Conservation (phyloP, 1,284 basidiomycete genomes). For the Schizophyllum commune region DNA sequence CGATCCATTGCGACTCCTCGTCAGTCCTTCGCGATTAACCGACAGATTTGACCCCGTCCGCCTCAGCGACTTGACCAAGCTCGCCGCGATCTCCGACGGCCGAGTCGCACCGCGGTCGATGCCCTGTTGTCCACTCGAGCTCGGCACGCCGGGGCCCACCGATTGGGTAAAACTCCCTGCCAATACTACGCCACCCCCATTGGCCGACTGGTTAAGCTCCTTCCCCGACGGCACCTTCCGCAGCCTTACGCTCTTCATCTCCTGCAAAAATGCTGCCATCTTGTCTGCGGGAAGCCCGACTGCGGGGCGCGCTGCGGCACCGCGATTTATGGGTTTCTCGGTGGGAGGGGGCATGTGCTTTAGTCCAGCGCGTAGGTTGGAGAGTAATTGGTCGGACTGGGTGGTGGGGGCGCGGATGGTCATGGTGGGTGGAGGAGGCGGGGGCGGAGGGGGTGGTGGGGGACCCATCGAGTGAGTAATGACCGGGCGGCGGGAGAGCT, state of each 20-base stretch:
- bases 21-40: too few relatives aligned
- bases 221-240: constrained; percentile 33
- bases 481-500: constrained; percentile 43
- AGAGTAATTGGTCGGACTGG: constrained; percentile 23
- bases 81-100: background rate
- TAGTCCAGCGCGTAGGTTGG: constrained; percentile 47
- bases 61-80: background rate
- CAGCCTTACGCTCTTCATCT: constrained; percentile 67
- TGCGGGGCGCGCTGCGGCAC: constrained; percentile 49
- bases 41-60: background rate
- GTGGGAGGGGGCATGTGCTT: constrained; percentile 48
- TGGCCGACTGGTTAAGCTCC: too few relatives aligned
- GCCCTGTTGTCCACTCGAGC: constrained; percentile 1
- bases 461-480: constrained; percentile 10
- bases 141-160: background rate
- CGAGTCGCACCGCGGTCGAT: constrained; percentile 5
- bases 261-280: constrained; percentile 71
- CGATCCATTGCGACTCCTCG: background rate
- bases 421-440: constrained; percentile 26
- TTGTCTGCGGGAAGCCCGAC: constrained; percentile 66
- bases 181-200: too few relatives aligned
- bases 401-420: constrained; percentile 24
- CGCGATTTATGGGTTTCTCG: constrained; percentile 59
- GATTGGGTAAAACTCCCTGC: background rate
- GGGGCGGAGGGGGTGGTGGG: constrained; percentile 41